Percentiles rank a stretch among this genome's conserved stretches.
These are phyloP conservation scores for Sabuloglossum arenarium DNA, from an alignment of 495 filamentous ascomycete species.

Conservation along the genomic window DNA sequence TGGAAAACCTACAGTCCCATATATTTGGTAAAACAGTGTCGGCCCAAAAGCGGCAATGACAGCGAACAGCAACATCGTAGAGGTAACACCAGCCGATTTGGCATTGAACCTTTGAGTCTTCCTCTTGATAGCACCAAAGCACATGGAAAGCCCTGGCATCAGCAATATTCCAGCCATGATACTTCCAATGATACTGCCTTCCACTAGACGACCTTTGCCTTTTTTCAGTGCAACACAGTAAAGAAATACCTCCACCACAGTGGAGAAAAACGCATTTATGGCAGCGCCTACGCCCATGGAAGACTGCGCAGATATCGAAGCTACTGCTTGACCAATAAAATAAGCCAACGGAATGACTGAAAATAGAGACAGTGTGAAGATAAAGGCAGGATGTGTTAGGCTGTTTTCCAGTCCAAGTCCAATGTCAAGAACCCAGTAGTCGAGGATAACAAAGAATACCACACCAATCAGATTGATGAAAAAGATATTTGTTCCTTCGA, in stretches of 20 bases:
- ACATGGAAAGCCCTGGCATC: constrained; percentile 94
- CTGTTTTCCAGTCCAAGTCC: constrained; percentile 43
- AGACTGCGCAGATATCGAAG: constrained; percentile 96
- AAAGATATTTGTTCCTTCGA: constrained; percentile 97
- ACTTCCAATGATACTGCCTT: constrained; percentile 91
- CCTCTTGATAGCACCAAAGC: constrained; percentile 90
- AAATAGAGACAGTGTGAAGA: constrained; percentile 68
- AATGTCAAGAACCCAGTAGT: constrained; percentile 58
- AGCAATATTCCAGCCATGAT: constrained; percentile 96
- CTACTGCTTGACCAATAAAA: constrained; percentile 97
- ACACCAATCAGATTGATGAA: constrained; percentile 89
- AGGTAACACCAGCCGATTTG: constrained; percentile 88
- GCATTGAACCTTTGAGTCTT: constrained; percentile 99
- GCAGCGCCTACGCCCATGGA: constrained; percentile 99
- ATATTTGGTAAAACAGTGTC: constrained; percentile 98
- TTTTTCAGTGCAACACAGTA: constrained; percentile 90
- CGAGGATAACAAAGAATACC: constrained; percentile 78
- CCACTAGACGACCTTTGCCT: constrained; percentile 81
- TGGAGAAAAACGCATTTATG: constrained; percentile 99
- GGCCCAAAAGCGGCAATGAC: constrained; percentile 94
- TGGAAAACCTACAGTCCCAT: constrained; percentile 51
- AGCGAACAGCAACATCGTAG: constrained; percentile 94
- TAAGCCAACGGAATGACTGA: constrained; percentile 97
- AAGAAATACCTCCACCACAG: constrained; percentile 91
- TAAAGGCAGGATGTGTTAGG: constrained; percentile 58